phyloP scores from a whole-genome alignment of 2,329 filamentous ascomycete genomes.

The Penicillium rolfsii region DNA sequence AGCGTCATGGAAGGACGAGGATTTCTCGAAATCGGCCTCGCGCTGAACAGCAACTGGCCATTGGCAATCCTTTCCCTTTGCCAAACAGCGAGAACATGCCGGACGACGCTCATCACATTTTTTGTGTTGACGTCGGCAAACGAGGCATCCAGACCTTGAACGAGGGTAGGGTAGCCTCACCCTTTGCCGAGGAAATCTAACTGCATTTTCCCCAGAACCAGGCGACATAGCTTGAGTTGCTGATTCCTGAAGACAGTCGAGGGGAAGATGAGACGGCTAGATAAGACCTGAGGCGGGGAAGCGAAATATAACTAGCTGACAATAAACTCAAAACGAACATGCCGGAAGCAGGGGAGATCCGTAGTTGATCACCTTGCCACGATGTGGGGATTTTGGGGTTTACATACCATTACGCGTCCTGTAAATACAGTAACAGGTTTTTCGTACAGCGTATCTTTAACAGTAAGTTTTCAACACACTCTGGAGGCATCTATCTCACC shows the following conservation, averaged over 20 bases:
- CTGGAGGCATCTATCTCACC: no score
- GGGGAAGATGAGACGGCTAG: not conserved
- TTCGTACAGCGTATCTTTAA: not conserved
- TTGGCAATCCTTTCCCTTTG: not conserved
- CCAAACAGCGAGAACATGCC: not conserved
- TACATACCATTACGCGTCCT: not conserved
- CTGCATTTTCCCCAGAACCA: not conserved
- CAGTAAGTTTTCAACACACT: no score
- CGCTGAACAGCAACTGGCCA: not conserved
- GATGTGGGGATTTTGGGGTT: not conserved
- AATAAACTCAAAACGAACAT: not conserved
- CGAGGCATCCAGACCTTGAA: not conserved
- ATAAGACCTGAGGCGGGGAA: not conserved
- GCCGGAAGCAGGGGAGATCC: not conserved
- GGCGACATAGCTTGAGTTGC: not conserved
- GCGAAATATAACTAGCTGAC: not conserved
- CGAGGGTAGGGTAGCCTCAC: not conserved
- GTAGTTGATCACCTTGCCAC: not conserved
- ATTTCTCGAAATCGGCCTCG: not conserved
- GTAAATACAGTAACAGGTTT: not conserved
- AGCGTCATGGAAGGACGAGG: not conserved
- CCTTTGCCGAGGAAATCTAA: not conserved
- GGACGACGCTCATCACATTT: not conserved
- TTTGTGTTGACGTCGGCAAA: not conserved
- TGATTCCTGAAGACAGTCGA: not conserved